Evolutionary conservation across 225 moss, liverwort and hornwort species (phyloP), one percentile per base, ranked within the genome.

Genomic region (Marchantia polymorpha): DNA sequence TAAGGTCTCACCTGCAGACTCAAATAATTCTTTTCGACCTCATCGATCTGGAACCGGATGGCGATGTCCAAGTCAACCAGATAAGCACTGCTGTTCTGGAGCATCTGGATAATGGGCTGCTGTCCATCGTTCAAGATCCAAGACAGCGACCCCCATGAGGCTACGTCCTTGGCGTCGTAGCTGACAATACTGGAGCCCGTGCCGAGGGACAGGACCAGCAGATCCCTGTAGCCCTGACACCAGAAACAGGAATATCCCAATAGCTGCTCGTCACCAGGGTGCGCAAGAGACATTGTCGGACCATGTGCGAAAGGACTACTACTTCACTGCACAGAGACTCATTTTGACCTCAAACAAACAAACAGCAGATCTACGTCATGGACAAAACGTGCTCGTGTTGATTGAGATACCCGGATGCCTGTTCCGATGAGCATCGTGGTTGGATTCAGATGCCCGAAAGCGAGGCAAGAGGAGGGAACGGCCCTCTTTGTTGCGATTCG

Each of bases 41-140:
- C 48, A 70, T 90, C 87, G 2, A 87, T 81, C 46, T 92, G 90
- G 59, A 92, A 92, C 74, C 86, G 88, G 6, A 89, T 89, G 60
- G 90, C 83, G 4, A 92, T 75, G 65, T 92, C 90, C 65, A 85
- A 89, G 61, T 92, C 92, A 78, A 92, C 92, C 87, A 92, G 86
- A 72, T 92, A 90, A 6, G 87, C 87, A 68, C 79, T 92, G 0
- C 88, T 90, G 52, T 92, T 92, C 63, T 84, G 88, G 77, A 92
- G 87, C 88, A 92, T 92, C 64, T 87, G 84, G 71, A 92, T 86
- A 74, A 92, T 82, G 1, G 92, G 92, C 12, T 88, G 84, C 73
- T 90, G 88, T 17, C 92, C 92, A 66, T 87, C 89, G 81, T 92
- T 89, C 14, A 81, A 84, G 48, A 92, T 26, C 92, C 92, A 92